Base-by-base conservation (phyloP, 2,329 filamentous ascomycete species). In the Periconia macrospinosa region DNA sequence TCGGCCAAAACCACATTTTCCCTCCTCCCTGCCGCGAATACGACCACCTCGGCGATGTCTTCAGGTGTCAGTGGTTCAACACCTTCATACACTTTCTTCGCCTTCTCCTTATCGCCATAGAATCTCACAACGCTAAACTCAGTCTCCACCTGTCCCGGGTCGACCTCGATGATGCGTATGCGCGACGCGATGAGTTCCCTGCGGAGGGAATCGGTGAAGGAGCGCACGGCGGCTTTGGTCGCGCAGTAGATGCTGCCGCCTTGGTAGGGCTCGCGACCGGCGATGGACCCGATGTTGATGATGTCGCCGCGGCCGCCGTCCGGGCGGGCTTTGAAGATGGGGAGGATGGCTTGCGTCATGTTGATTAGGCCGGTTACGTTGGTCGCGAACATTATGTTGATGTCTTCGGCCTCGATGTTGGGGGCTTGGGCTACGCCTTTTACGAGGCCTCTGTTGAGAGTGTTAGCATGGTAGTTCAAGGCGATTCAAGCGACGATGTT, bases 351-450 rank as follows among this genome's bases (percentile, higher is more conserved):
- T 80, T 99, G 94, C 0, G 94, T 97, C 89, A 97, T 91, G 80
- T 93, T 90, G 79, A 99, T 94, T 33, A 99, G 81, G 27, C 94
- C 94, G 1, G 89, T 94, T 49, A 97, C 92, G 73, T 99, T 99
- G 54, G 94, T 97, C 45, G 84, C 78, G 71, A 97, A 91, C 92
- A 97, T 97, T 72, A 87, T 69, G 65, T 89, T 82, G 65, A 97
- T 89, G 76, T 99, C 93, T 54, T 87, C 86, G 66, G 90, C 82
- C 15, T 81, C 82, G 70, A 99, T 97, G 41, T 90, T 84, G 17
- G 92, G 92, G 1, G 92, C 91, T 70, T 89, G 86, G 47, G 90
- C 93, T 13, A 96, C 85, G 59, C 92, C 92, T 75, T 90, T 93
- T 56, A 96, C 93, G 18, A 97, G 83, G 41, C 93, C 93, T 45